Conservation (phyloP, 2,329 filamentous ascomycete species). For the Curvularia sp. region DNA sequence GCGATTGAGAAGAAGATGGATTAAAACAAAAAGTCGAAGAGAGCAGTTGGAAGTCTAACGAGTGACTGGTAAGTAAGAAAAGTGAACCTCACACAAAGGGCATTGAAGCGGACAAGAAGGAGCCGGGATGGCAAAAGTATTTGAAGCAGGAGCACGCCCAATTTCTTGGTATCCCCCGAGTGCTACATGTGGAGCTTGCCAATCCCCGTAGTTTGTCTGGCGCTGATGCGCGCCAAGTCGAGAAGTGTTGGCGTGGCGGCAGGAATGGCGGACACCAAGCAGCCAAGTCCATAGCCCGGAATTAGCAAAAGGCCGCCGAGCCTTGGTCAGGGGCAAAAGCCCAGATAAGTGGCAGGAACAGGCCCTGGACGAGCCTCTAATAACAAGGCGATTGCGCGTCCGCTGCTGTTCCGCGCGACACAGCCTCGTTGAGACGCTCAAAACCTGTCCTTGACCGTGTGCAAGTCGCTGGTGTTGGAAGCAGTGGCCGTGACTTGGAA, state of each 20-base stretch:
- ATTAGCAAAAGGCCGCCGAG: constrained; percentile 44
- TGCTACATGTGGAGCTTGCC: constrained; percentile 48
- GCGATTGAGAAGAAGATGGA: constrained; percentile 25
- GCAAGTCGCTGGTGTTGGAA: constrained; percentile 3
- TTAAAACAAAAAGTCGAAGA: constrained; percentile 40
- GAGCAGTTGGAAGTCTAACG: constrained; percentile 41
- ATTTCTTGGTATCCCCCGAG: constrained; percentile 38
- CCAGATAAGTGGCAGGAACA: constrained; percentile 27
- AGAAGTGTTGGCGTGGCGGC: constrained; percentile 38
- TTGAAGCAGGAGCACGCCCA: constrained; percentile 38
- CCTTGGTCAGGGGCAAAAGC: constrained; percentile 44
- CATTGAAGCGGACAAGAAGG: constrained; percentile 30
- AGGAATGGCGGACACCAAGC: constrained; percentile 43
- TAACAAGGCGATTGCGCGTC: constrained; percentile 19
- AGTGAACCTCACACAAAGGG: constrained; percentile 38
- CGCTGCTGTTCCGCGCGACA: constrained; percentile 8
- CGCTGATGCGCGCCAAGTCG: constrained; percentile 42
- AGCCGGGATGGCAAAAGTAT: constrained; percentile 35
- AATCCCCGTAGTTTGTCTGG: constrained; percentile 45
- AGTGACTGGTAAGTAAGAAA: constrained; percentile 48
- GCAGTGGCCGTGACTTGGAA: constrained; percentile 2
- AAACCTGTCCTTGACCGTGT: constrained; percentile 1
- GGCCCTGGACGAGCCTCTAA: constrained; percentile 12
- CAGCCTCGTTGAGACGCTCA: constrained; percentile 17
- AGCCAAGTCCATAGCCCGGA: constrained; percentile 33